Evolutionary conservation across 805 yeast species (phyloP).

Genomic region (Candida broadrunensis): DNA sequence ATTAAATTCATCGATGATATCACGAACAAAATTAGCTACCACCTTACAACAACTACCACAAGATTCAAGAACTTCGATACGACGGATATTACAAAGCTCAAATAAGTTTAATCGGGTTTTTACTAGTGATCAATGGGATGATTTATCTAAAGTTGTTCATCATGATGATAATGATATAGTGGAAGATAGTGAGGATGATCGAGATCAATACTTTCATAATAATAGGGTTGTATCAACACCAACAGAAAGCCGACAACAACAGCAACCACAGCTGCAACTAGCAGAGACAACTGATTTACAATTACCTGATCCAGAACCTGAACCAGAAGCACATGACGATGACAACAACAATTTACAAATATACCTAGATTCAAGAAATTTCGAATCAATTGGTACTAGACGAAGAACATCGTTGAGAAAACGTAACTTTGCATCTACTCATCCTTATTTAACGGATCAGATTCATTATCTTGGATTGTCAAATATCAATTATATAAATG

Average conservation of each 20-base stretch:
- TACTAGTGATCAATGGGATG: conserved; percentile 1
- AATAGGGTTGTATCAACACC: background rate
- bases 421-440: conserved; percentile 41
- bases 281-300: background rate
- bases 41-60: conserved; percentile 4
- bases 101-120: background rate
- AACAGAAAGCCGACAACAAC: background rate
- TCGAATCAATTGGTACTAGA: conserved; percentile 8
- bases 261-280: background rate
- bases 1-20: conserved; percentile 11
- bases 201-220: background rate
- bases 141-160: background rate
- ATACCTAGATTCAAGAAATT: conserved; percentile 5
- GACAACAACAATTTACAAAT: conserved; percentile 6
- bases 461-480: conserved; percentile 43
- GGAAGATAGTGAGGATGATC: conserved; percentile 4
- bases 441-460: conserved; percentile 44
- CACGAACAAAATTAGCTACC: conserved; percentile 4
- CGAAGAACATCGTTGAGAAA: conserved; percentile 29
- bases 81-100: background rate
- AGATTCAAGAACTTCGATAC: conserved; percentile 3
- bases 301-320: background rate
- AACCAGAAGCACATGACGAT: conserved; percentile 3
- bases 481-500: conserved; percentile 32
- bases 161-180: conserved; percentile 2